A percentile compares a stretch with the other conserved stretches of the same genome.
Evolutionary conservation across 2,329 filamentous ascomycete genomes (phyloP).

Genomic region (Hypoxylon sp.): DNA sequence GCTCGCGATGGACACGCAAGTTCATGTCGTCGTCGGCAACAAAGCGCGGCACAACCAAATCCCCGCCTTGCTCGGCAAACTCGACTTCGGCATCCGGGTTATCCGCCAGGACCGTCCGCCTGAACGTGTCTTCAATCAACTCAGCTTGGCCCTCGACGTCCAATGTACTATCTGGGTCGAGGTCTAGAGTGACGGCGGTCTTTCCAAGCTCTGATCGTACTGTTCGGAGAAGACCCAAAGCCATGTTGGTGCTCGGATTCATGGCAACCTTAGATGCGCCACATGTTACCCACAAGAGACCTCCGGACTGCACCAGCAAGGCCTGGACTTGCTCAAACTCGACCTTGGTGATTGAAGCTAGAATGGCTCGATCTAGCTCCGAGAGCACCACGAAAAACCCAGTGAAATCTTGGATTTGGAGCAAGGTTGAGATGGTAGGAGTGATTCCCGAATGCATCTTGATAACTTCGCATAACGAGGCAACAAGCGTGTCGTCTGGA

Average conservation of each 20-base stretch:
- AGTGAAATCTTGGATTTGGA: conserved; percentile 22
- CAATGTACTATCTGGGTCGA: conserved; percentile 40
- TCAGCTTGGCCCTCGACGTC: conserved; percentile 27
- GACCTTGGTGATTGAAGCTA: conserved; percentile 21
- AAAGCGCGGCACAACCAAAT: conserved; percentile 36
- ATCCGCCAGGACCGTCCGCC: conserved; percentile 22
- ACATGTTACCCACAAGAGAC: conserved; percentile 38
- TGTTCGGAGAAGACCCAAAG: conserved; percentile 40
- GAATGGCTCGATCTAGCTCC: conserved; percentile 34
- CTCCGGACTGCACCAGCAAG: conserved; percentile 27
- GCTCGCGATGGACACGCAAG: conserved; percentile 36
- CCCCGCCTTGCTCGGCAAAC: conserved; percentile 37
- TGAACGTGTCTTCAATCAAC: conserved; percentile 35
- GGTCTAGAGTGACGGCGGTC: conserved; percentile 39
- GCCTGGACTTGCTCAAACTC: conserved; percentile 33
- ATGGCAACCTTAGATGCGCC: conserved; percentile 37
- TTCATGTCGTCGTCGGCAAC: conserved; percentile 39
- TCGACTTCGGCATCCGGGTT: conserved; percentile 31
- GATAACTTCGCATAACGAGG: conserved; percentile 25
- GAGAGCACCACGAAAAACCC: conserved; percentile 33
- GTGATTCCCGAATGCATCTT: conserved; percentile 25
- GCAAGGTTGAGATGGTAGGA: conserved; percentile 23
- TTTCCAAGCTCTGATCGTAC: conserved; percentile 41
- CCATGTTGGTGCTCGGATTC: conserved; percentile 36
- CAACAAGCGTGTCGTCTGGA: conserved; percentile 30